Conservation (phyloP, 2,329 filamentous ascomycete genomes). For the Juglanconis sp. region DNA sequence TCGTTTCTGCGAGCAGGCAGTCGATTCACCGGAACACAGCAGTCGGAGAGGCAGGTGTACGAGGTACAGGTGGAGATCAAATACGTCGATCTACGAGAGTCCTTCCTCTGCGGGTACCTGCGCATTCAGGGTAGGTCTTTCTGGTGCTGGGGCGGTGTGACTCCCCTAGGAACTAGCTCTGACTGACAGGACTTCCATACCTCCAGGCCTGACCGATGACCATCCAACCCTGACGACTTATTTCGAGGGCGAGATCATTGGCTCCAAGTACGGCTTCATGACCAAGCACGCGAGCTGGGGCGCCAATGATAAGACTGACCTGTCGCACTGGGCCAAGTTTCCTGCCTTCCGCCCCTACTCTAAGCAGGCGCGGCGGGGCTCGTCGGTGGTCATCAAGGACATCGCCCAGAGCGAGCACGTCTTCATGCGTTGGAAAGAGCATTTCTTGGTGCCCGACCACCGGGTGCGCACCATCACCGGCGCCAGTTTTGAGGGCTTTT, state of each 20-base stretch:
- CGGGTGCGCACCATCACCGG: slow-evolving; percentile 85
- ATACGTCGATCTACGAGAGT: slow-evolving; percentile 90
- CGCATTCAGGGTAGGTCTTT: slow-evolving; percentile 77
- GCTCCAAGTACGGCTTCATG: slow-evolving; percentile 88
- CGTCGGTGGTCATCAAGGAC: slow-evolving; percentile 59
- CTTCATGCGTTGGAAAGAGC: slow-evolving; percentile 99
- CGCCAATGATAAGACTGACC: slow-evolving; percentile 83
- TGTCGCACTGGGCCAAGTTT: slow-evolving; percentile 92
- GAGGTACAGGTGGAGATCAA: slow-evolving; percentile 97
- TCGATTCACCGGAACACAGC: slow-evolving; percentile 84
- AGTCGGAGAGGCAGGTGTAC: slow-evolving; percentile 89
- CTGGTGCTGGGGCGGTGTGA: not conserved
- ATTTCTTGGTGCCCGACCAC: slow-evolving; percentile 94
- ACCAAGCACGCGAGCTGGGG: slow-evolving; percentile 90
- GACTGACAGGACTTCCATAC: not conserved
- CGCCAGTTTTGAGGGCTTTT: slow-evolving; percentile 97
- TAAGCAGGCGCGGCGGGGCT: slow-evolving; percentile 55
- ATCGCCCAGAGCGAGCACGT: slow-evolving; percentile 79
- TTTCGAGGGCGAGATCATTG: slow-evolving; percentile 97
- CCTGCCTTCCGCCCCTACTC: slow-evolving; percentile 75
- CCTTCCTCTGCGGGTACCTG: slow-evolving; percentile 90
- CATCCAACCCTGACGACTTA: slow-evolving; percentile 97
- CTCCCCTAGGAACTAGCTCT: not conserved
- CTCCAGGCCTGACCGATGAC: slow-evolving; percentile 81
- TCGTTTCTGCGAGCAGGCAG: slow-evolving; percentile 85